phyloP scores from a whole-genome alignment of 768 basidiomycete species.

The Leucocoprinus sp. region DNA sequence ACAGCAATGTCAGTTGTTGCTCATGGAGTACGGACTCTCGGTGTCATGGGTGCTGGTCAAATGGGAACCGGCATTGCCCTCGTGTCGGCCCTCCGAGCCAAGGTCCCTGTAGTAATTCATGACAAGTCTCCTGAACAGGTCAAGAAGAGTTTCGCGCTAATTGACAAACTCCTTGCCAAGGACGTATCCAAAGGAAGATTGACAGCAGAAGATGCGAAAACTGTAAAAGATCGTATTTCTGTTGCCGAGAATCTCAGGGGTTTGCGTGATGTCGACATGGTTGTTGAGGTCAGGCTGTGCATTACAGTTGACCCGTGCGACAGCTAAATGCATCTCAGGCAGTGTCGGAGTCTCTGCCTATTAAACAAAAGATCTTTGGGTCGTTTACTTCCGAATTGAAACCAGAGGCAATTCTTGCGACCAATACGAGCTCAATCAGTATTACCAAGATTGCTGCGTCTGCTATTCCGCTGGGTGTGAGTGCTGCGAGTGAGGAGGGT shows the following conservation, averaged over 20 bases:
- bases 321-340: slow-evolving; percentile 39
- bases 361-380: slow-evolving; percentile 76
- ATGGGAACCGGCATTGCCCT: slow-evolving; percentile 93
- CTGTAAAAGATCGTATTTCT: slow-evolving; percentile 57
- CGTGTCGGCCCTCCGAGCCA: slow-evolving; percentile 78
- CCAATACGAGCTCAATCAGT: slow-evolving; percentile 91
- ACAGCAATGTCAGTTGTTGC: slow-evolving; percentile 32
- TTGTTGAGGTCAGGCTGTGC: slow-evolving; percentile 62
- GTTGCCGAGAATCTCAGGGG: slow-evolving; percentile 49
- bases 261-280: slow-evolving; percentile 80
- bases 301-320: background rate
- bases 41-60: slow-evolving; percentile 77
- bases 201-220: slow-evolving; percentile 59
- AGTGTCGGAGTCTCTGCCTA: slow-evolving; percentile 71
- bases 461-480: slow-evolving; percentile 51
- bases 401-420: slow-evolving; percentile 74
- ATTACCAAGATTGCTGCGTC: slow-evolving; percentile 90
- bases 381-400: slow-evolving; percentile 59
- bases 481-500: slow-evolving; percentile 55
- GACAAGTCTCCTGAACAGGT: slow-evolving; percentile 75
- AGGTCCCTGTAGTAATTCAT: slow-evolving; percentile 77
- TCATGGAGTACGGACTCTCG: slow-evolving; percentile 69
- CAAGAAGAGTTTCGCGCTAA: slow-evolving; percentile 57
- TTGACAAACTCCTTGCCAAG: slow-evolving; percentile 82
- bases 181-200: slow-evolving; percentile 82